phyloP scores from a whole-genome alignment of 495 filamentous ascomycete genomes.

The Daldinia concentrica region DNA sequence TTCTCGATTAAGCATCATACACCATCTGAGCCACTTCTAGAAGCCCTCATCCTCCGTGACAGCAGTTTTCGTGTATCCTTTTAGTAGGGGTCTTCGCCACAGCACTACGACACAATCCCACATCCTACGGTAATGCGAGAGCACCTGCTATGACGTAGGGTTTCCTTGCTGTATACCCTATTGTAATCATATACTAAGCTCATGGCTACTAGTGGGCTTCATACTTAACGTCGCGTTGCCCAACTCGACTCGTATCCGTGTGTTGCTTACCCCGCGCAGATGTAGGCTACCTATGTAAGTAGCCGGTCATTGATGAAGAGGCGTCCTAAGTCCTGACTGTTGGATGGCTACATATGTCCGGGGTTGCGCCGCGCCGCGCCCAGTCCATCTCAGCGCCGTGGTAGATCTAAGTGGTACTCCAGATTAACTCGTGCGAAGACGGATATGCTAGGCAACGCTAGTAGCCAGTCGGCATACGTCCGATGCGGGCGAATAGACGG shows the following conservation, averaged over 20 bases:
- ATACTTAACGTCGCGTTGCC: neutral
- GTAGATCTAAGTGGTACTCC: slow-evolving; percentile 21
- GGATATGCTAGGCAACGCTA: neutral
- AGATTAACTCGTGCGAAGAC: slow-evolving; percentile 26
- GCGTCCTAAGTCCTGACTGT: slow-evolving; percentile 1
- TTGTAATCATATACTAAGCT: slow-evolving; percentile 8
- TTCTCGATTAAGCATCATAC: neutral
- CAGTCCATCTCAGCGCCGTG: neutral
- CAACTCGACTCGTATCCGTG: neutral
- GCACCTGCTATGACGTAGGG: slow-evolving; percentile 14
- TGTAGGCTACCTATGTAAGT: slow-evolving; percentile 6
- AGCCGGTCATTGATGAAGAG: slow-evolving; percentile 23
- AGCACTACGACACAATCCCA: slow-evolving; percentile 11
- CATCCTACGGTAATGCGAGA: neutral
- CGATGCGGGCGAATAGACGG: neutral
- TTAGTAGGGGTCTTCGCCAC: neutral
- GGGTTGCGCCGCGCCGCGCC: slow-evolving; percentile 23
- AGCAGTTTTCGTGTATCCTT: slow-evolving; percentile 1
- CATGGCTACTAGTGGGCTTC: neutral
- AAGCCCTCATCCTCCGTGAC: slow-evolving; percentile 1
- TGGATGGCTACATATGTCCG: slow-evolving; percentile 20
- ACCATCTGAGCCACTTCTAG: slow-evolving; percentile 16
- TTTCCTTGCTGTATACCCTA: neutral
- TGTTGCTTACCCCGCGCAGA: slow-evolving; percentile 31
- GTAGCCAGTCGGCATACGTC: neutral